Base-by-base conservation (phyloP, 1,284 basidiomycete species). In the Somion occarium region DNA sequence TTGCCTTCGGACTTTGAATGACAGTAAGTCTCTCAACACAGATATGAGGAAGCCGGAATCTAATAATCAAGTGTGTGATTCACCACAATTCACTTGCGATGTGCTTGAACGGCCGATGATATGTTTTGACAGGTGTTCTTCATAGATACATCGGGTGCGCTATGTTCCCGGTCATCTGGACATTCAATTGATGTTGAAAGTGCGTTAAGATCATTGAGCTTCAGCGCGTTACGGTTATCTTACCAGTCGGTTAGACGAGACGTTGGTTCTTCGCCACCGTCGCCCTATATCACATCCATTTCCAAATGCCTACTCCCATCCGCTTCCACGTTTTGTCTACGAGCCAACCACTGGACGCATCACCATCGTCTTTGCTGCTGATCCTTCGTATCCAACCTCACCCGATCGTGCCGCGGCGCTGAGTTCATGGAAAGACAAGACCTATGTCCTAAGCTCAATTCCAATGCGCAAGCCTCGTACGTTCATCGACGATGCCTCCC, bases 161-260 rank as follows among this genome's bases (percentile, higher is more conserved):
- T 91, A 38, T 91, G 86, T 62, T 88, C 86, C 4, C 77, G 83
- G 56, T 76, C 79, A 7, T 80, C 87, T n/a, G 88, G 88, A 1
- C 88, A 91, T 68, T 88, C 88, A 7, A 71, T 91, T 41, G 89
- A 91, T 61, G 66, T 91, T 30, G 79, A 90, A 73, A 76, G 88
- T 85, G 65, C 38, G 61, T 57, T 24, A 1, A 15, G 50, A 18
- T 20, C 11, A 44, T 27, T 46, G 41, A 38, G 23, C 49, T 34
- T 13, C 24, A 15, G 24, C 3, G 48, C 43, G 59, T 50, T 58
- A n/a, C 39, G 26, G 30, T 30, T 48, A 27, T 45, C 23, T 25
- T 11, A 38, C 5, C 24, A 23, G 15, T 48, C 22, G n/a, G n/a
- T 15, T 27, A 88, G 85, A 72, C 47, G 83, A 82, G 47, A 69